phyloP scores from a whole-genome alignment of 306 rosid species.

The Castanea mollissima region DNA sequence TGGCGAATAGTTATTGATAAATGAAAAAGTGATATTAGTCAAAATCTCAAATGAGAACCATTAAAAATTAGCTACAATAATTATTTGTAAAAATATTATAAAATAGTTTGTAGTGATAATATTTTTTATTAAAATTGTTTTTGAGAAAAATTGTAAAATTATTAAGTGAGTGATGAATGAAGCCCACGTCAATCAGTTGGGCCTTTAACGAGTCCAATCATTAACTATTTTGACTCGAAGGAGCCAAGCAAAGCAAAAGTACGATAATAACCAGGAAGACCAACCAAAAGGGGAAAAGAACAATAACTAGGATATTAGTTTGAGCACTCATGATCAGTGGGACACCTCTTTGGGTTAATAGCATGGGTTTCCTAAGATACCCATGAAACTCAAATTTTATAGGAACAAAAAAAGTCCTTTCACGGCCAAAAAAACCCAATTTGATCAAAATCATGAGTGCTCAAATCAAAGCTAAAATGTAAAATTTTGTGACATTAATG shows the following conservation, averaged over 20 bases:
- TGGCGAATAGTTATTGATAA: fast-evolving
- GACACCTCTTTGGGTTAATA: background rate
- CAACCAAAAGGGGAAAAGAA: background rate
- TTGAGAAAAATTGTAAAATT: background rate
- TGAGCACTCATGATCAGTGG: background rate
- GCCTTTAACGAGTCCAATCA: constrained; percentile 25
- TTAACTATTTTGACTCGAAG: constrained; percentile 24
- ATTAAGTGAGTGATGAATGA: background rate
- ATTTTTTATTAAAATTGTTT: background rate
- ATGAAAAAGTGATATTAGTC: no score
- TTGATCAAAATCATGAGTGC: constrained; percentile 9
- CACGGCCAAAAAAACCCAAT: background rate
- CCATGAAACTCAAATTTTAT: background rate
- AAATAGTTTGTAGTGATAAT: no score
- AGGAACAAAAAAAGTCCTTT: background rate
- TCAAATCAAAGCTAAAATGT: constrained; percentile 22
- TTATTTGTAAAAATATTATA: no score
- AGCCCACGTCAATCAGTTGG: background rate
- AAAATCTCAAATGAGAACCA: fast-evolving
- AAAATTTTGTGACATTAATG: constrained; percentile 43
- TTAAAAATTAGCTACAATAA: no score
- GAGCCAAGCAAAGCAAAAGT: constrained; percentile 5
- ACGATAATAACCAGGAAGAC: background rate
- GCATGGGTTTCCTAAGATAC: background rate
- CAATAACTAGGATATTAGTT: background rate